These are phyloP conservation scores for Thermothelomyces thermophilus DNA, from an alignment of 2,329 filamentous ascomycete genomes.

Conservation along the genomic window DNA sequence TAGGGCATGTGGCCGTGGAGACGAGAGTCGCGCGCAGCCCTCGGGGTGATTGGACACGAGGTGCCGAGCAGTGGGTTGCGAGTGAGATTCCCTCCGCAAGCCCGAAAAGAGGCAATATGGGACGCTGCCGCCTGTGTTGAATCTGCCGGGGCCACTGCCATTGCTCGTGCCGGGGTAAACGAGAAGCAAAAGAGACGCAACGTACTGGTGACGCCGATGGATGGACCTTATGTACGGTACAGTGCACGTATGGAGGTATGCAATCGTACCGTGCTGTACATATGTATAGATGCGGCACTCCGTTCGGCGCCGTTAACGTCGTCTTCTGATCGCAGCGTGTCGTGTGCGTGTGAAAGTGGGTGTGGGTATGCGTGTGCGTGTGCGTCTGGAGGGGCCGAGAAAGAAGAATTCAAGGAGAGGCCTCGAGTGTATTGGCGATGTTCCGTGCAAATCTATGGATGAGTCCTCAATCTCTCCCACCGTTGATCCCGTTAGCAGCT, in stretches of 20 bases:
- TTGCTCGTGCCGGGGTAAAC: constrained; percentile 22
- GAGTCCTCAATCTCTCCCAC: not conserved
- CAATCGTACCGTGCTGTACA: not conserved
- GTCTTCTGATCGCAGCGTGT: not conserved
- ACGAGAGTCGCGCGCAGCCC: not conserved
- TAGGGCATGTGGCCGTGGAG: constrained; percentile 6
- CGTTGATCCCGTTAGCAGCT: constrained; percentile 1
- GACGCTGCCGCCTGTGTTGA: constrained; percentile 20
- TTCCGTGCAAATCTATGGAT: not conserved
- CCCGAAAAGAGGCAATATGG: constrained; percentile 30
- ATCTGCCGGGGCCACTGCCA: constrained; percentile 28
- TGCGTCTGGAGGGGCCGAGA: not conserved
- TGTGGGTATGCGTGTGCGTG: not conserved
- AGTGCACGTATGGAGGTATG: constrained; percentile 3
- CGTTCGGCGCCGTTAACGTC: not conserved
- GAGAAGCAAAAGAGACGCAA: constrained; percentile 18
- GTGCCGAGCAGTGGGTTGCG: constrained; percentile 23
- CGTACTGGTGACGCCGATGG: constrained; percentile 18
- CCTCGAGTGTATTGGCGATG: not conserved
- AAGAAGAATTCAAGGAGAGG: not conserved
- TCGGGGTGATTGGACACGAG: constrained; percentile 22
- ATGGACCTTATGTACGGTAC: not conserved
- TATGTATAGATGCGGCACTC: not conserved
- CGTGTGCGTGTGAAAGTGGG: not conserved
- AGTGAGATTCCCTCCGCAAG: constrained; percentile 28